Evolutionary conservation across 306 rosid genomes (phyloP).

Genomic region (Boehmeria nivea): DNA sequence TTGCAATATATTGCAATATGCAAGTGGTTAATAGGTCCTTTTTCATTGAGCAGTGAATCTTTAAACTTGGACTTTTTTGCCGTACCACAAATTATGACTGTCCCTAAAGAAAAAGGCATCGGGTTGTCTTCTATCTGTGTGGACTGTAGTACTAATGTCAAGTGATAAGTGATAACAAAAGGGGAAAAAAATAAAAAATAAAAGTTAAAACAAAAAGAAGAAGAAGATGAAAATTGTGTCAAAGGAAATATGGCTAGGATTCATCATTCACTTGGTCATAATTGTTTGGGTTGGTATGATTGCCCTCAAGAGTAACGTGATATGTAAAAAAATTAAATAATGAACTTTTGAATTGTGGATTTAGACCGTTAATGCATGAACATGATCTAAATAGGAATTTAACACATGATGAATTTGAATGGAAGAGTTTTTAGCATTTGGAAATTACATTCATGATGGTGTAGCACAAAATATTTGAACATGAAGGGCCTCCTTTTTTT

Average conservation of each 20-base stretch:
- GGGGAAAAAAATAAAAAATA: neutral
- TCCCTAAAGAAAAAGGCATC: neutral
- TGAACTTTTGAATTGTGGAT: neutral
- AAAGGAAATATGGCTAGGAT: constrained; percentile 4
- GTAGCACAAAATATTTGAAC: too few species aligned
- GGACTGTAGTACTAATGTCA: neutral
- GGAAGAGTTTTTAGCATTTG: too few species aligned
- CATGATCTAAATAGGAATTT: too few species aligned
- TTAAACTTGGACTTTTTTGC: constrained; percentile 1
- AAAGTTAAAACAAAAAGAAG: too few species aligned
- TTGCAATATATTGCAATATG: too few species aligned
- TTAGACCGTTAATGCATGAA: neutral
- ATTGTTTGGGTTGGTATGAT: neutral
- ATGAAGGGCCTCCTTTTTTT: too few species aligned
- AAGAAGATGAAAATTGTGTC: neutral
- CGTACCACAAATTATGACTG: neutral
- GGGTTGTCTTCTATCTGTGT: neutral
- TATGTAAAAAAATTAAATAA: neutral
- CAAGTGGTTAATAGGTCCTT: too few species aligned
- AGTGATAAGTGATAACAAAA: too few species aligned
- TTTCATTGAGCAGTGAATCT: neutral
- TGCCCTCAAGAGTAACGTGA: constrained; percentile 11
- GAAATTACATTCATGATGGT: too few species aligned
- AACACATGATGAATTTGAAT: too few species aligned
- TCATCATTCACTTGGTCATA: constrained; percentile 2